Evolutionary conservation across 2,329 filamentous ascomycete genomes (phyloP).

Genomic region (Colletotrichum plurivorum): DNA sequence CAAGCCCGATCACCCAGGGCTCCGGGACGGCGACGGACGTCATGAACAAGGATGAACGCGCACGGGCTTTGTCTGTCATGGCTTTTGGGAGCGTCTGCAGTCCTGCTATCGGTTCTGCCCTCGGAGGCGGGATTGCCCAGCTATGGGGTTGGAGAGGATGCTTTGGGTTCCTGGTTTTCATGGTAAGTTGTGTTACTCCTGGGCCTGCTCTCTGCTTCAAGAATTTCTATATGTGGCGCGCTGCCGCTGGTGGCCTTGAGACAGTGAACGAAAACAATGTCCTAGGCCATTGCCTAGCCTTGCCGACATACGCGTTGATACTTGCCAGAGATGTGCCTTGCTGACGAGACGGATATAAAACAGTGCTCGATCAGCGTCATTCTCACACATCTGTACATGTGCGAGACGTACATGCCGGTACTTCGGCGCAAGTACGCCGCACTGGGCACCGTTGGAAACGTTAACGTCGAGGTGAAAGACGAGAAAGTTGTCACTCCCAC

Average conservation of each 20-base stretch:
- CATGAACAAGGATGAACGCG: constrained; percentile 25
- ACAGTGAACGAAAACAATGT: too few species aligned
- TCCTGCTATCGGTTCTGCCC: constrained; percentile 13
- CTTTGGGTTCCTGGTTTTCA: constrained; percentile 20
- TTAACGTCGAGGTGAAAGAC: neutral
- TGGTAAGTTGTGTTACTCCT: constrained; percentile 7
- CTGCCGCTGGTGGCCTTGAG: too few species aligned
- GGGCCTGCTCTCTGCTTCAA: neutral
- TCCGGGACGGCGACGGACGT: constrained; percentile 23
- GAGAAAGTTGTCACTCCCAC: neutral
- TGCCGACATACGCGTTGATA: neutral
- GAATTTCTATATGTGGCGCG: too few species aligned
- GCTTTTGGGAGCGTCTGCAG: constrained; percentile 32
- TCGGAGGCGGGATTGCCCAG: constrained; percentile 23
- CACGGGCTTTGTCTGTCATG: constrained; percentile 21
- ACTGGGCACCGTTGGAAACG: neutral
- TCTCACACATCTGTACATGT: constrained; percentile 24
- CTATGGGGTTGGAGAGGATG: constrained; percentile 25
- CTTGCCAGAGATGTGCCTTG: neutral
- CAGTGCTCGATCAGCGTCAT: constrained; percentile 21
- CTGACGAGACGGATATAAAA: constrained; percentile 11
- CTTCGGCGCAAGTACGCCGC: constrained; percentile 14
- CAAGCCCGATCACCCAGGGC: constrained; percentile 29
- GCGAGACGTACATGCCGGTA: constrained; percentile 27
- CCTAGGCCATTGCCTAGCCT: too few species aligned